Evolutionary conservation across 306 rosid species (phyloP), one percentile per base, ranked within the genome.

Genomic region (Lathyrus tuberosus): DNA sequence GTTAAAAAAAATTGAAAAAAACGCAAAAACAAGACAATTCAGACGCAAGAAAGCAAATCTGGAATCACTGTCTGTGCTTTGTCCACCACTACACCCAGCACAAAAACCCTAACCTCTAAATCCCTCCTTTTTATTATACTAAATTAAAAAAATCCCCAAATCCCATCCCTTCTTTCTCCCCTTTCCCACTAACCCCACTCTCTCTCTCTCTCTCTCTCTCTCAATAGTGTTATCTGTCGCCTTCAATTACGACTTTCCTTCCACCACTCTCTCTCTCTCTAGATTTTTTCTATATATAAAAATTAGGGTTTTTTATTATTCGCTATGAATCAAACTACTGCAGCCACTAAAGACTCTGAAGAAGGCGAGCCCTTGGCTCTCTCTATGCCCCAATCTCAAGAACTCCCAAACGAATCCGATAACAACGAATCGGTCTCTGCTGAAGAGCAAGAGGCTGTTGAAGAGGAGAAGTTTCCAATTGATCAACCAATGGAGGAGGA

Each of bases 171-270:
- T 60, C 69, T 84, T 10, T 62, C 10, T 53, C 77, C 61, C 80
- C 24, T 51, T 63, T 43, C 62, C 71, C 84, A 68, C 79, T 24
- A 64, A 78, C 77, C 82, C 74, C 84, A 82, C 87, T 49, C 24
- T 0, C 47, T 22, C 52, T 48, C 89, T 84, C 61, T 84, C 61
- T 37, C 79, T 70, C 80, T 76, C 65, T 60, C 44, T 48, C 43
- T 10, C 72, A 75, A 88, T 86, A 84, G 93, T 85, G 86, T 62
- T 80, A 88, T 76, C 97, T 94, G 99, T 94, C 99, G 87, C 96
- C 96, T 84, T 94, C 97, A 87, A 82, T 84, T 79, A 84, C 81
- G 88, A 94, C 99, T 94, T 94, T 94, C 92, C 40, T 7, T 35
- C 53, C 84, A 43, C 98, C 97, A 85, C 94, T 15, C 24, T 65